Conservation (phyloP, 305 asterid genomes). For the Withania somnifera region DNA sequence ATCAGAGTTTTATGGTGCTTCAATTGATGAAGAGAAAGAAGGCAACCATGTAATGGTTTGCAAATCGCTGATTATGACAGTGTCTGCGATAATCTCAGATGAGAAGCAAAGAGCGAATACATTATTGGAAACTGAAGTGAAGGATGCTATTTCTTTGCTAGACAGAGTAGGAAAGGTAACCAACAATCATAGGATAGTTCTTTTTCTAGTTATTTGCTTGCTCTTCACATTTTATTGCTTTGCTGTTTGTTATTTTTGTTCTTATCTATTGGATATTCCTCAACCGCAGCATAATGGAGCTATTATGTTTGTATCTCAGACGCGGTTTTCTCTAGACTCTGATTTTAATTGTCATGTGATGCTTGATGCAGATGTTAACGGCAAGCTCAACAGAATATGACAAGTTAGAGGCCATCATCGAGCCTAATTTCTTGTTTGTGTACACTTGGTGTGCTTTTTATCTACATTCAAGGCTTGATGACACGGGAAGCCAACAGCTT, state of each 20-base stretch:
- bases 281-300: not conserved
- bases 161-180: conserved; percentile 84
- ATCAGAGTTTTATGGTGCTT: conserved; percentile 49
- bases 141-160: conserved; percentile 56
- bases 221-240: not conserved
- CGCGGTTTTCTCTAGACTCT: not conserved
- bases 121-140: conserved; percentile 57
- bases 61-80: conserved; percentile 57
- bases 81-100: conserved; percentile 57
- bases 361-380: conserved; percentile 47
- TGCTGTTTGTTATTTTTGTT: not conserved
- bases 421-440: conserved; percentile 53
- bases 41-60: conserved; percentile 47
- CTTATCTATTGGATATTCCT: not conserved
- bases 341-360: not conserved
- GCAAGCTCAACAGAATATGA: conserved; percentile 34
- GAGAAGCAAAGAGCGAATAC: conserved; percentile 44
- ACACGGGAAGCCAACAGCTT: conserved; percentile 57
- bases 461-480: conserved; percentile 66
- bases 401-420: conserved; percentile 27
- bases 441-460: conserved; percentile 74
- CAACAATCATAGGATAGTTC: not conserved
- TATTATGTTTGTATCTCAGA: not conserved
- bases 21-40: conserved; percentile 43
- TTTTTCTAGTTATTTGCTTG: not conserved